Evolutionary conservation across 345 rosid genomes (phyloP), one percentile per base, ranked within the genome.

Genomic region (Moringa oleifera): DNA sequence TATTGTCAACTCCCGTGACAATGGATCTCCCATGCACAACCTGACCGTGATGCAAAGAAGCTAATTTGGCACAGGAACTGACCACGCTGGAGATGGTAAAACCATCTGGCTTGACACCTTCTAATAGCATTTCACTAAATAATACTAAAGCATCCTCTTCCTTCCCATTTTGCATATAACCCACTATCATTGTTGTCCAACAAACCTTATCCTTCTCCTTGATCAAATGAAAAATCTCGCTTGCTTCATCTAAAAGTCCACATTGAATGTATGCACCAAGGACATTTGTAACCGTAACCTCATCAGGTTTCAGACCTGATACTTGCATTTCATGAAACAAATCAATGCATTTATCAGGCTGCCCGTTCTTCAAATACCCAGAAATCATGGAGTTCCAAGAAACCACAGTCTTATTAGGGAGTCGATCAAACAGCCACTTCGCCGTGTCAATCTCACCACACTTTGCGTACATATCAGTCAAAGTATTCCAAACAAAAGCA

Each of bases 11-110:
- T 51, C 82, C 82, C 59, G 75, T 62, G 37, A 59, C n/a, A 51
- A 75, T 52, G 20, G 80, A 77, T 53, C 65, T 77, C 10, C 76
- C 79, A 62, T 77, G 80, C 53, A 77, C 57, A 53, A 47, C 76
- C 70, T 75, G 85, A 33, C 85, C 85, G 31, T 67, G 74, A 67
- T 13, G 61, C 49, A 81, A 23, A 41, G 68, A 78, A 23, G 82
- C 82, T 51, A 77, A 59, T 61, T 78, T 81, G 49, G 85, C 80
- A 57, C 76, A 77, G 22, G 74, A 78, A 68, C 80, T 78, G 33
- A 77, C 61, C 41, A 68, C 70, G 60, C 78, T 65, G 2, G 85
- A 73, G 59, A 81, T 67, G 1, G 85, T 70, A 71, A 72, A 71
- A 51, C 65, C 53, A 58, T 81, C 85, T 5, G 78, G 76, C 61